Conservation (phyloP, 2,329 filamentous ascomycete genomes). For the Trichoderma aggressivum region DNA sequence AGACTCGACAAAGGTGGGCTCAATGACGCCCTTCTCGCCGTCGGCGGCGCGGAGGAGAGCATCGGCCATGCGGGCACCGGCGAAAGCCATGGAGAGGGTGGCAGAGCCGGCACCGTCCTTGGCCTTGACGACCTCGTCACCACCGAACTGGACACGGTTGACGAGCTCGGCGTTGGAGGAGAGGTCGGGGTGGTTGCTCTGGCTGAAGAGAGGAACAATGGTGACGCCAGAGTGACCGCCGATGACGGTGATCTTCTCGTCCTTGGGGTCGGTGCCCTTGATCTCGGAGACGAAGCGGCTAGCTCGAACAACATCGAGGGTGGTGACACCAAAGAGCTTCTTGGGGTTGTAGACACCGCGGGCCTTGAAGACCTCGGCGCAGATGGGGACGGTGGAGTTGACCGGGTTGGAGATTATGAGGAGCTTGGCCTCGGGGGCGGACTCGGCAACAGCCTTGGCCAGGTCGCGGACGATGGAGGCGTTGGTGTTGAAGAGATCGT, state of each 20-base stretch:
- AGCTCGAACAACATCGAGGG: conserved; percentile 96
- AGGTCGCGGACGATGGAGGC: conserved; percentile 98
- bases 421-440: conserved; percentile 87
- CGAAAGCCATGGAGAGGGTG: conserved; percentile 98
- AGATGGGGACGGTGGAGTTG: conserved; percentile 99
- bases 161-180: conserved; percentile 75
- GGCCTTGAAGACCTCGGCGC: conserved; percentile 94
- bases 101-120: conserved; percentile 97
- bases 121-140: conserved; percentile 98
- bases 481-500: conserved; percentile 99
- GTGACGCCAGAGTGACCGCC: conserved; percentile 97
- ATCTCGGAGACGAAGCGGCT: conserved; percentile 96
- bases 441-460: conserved; percentile 87
- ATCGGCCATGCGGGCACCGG: conserved; percentile 80
- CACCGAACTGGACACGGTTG: conserved; percentile 96
- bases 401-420: conserved; percentile 98
- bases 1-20: conserved; percentile 96
- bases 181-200: conserved; percentile 84
- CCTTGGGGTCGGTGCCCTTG: conserved; percentile 83
- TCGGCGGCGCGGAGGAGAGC: conserved; percentile 87
- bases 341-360: conserved; percentile 97
- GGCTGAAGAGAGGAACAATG: conserved; percentile 96
- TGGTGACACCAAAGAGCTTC: conserved; percentile 98
- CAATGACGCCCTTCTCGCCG: conserved; percentile 90
- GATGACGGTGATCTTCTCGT: conserved; percentile 93